Percentiles rank a stretch among this genome's conserved stretches.
These are phyloP conservation scores for Gillenia trifoliata DNA, from an alignment of 306 rosid genomes.

Conservation along the genomic window DNA sequence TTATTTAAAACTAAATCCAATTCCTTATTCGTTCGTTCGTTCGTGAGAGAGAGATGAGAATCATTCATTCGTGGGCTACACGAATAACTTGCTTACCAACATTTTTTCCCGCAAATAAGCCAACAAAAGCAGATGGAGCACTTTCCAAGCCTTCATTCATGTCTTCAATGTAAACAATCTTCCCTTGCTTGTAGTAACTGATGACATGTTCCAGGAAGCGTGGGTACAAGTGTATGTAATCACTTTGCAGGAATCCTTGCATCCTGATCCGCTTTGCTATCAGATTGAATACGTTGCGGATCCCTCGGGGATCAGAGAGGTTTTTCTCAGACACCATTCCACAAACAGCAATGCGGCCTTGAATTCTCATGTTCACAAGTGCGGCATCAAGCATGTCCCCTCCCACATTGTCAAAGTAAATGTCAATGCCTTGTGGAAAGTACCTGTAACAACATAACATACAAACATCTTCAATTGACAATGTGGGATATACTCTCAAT, in stretches of 20 bases:
- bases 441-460: slow-evolving; percentile 12
- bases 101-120: slow-evolving; percentile 41
- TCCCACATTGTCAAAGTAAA: slow-evolving; percentile 58
- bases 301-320: slow-evolving; percentile 25
- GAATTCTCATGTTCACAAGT: slow-evolving; percentile 39
- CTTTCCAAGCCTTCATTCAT: slow-evolving; percentile 42
- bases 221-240: slow-evolving; percentile 30
- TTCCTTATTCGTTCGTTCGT: too few relatives aligned
- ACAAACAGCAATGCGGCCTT: slow-evolving; percentile 44
- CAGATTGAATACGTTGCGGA: slow-evolving; percentile 32
- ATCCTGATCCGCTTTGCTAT: slow-evolving; percentile 32
- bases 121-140: slow-evolving; percentile 43
- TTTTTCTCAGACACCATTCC: slow-evolving; percentile 48
- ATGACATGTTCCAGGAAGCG: slow-evolving; percentile 37
- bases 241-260: slow-evolving; percentile 41
- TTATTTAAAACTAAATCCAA: background rate
- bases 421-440: slow-evolving; percentile 51
- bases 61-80: slow-evolving; percentile 15
- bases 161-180: slow-evolving; percentile 50
- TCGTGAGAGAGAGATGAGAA: background rate
- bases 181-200: slow-evolving; percentile 32
- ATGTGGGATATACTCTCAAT: background rate
- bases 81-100: slow-evolving; percentile 45
- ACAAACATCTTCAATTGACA: background rate
- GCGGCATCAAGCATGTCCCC: slow-evolving; percentile 54